Percentiles rank a stretch among this genome's conserved stretches.
phyloP scores from a whole-genome alignment of 1,284 basidiomycete species.

The Golubevia sp. region DNA sequence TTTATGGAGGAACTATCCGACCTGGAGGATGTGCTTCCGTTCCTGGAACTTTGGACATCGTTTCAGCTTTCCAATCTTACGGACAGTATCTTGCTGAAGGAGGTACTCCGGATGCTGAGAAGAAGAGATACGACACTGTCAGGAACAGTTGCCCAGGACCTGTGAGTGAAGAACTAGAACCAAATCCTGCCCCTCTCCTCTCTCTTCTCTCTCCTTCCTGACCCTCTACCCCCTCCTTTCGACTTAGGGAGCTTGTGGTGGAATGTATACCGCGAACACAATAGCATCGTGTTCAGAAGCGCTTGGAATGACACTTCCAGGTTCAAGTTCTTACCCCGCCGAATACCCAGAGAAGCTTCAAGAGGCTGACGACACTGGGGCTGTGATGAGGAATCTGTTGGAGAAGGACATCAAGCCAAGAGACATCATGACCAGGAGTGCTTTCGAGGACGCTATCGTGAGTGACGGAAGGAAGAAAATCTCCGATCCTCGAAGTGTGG shows the following conservation, averaged over 20 bases:
- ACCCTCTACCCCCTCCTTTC: too few species aligned
- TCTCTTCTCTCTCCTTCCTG: too few species aligned
- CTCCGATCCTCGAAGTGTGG: conserved; percentile 14
- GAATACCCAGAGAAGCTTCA: conserved; percentile 55
- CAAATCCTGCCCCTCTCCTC: too few species aligned
- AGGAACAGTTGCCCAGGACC: conserved; percentile 55
- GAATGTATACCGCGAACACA: conserved; percentile 62
- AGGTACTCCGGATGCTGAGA: conserved; percentile 48
- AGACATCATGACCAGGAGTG: conserved; percentile 53
- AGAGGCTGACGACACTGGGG: conserved; percentile 48
- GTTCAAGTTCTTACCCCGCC: conserved; percentile 51
- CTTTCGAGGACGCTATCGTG: conserved; percentile 56
- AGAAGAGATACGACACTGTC: conserved; percentile 52
- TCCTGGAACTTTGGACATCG: conserved; percentile 51
- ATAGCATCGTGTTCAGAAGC: conserved; percentile 59
- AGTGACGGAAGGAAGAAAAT: conserved; percentile 6
- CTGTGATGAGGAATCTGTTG: conserved; percentile 50
- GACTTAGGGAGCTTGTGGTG: conserved; percentile 58
- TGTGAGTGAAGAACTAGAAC: too few species aligned
- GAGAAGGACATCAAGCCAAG: conserved; percentile 56
- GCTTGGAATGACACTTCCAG: conserved; percentile 59
- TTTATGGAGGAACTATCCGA: conserved; percentile 60
- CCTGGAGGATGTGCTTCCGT: conserved; percentile 45
- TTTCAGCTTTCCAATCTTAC: conserved; percentile 58
- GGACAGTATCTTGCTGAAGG: conserved; percentile 56